phyloP scores from a whole-genome alignment of 768 basidiomycete genomes.

The Russula sp. region DNA sequence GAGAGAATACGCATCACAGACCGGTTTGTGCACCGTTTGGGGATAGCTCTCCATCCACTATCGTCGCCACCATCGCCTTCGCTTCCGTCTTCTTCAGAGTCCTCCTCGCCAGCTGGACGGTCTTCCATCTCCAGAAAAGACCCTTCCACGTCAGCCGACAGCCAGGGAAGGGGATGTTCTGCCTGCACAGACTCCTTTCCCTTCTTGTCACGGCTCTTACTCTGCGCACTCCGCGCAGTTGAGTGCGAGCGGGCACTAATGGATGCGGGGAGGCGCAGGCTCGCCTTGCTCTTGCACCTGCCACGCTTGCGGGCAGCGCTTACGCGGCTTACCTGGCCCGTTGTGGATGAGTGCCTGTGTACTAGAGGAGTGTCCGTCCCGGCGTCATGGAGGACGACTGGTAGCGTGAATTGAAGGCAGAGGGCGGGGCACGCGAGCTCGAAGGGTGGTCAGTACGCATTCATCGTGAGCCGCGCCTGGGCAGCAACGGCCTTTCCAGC shows the following conservation, averaged over 20 bases:
- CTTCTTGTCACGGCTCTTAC: conserved; percentile 10
- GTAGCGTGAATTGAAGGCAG: not conserved
- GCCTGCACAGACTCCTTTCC: conserved; percentile 12
- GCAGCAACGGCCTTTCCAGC: conserved; percentile 18
- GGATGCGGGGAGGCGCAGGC: conserved; percentile 48
- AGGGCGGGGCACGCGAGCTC: not conserved
- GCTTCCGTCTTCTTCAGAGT: not conserved
- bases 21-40: not conserved
- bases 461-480: conserved; percentile 16
- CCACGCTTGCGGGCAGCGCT: conserved; percentile 63
- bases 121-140: conserved; percentile 24
- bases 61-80: conserved; percentile 1
- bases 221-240: not conserved
- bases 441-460: conserved; percentile 2
- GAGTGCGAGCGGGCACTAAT: conserved; percentile 1
- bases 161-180: not conserved
- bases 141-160: not conserved
- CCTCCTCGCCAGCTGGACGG: conserved; percentile 7
- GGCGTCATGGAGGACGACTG: not conserved
- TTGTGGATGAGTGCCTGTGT: not conserved
- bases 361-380: not conserved
- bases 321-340: conserved; percentile 40
- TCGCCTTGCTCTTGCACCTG: conserved; percentile 56
- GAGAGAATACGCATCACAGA: not conserved
- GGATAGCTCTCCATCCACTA: not conserved